Conservation (phyloP, 2,329 filamentous ascomycete genomes). For the Fusarium sp. region DNA sequence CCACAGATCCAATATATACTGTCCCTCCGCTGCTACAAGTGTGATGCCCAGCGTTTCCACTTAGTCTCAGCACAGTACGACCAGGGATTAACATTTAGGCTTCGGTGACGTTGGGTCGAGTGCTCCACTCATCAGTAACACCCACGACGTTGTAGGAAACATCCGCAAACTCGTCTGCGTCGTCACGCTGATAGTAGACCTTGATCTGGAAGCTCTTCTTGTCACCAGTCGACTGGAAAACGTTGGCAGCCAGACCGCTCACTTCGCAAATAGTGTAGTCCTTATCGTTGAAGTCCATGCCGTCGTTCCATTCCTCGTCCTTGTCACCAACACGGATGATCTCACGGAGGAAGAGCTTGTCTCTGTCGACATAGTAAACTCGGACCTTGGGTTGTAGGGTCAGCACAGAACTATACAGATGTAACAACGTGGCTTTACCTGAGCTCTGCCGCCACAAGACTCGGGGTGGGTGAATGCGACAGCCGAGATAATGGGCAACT, state of each 20-base stretch:
- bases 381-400: neutral
- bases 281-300: neutral
- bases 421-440: neutral
- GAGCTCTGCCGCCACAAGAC: neutral
- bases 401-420: neutral
- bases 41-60: fast-evolving
- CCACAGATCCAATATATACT: neutral
- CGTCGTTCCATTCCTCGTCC: neutral
- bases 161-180: neutral
- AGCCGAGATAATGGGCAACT: neutral
- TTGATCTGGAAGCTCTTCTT: neutral
- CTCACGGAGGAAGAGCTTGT: neutral
- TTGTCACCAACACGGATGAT: neutral
- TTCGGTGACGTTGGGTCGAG: neutral
- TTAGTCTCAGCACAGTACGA: too few species aligned
- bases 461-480: neutral
- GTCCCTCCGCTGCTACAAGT: too few species aligned
- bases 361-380: neutral
- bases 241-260: neutral
- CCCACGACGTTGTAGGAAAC: neutral
- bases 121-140: neutral
- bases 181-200: neutral
- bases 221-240: neutral
- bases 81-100: fast-evolving
- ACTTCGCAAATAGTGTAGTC: neutral